Evolutionary conservation across 441 rosid genomes (phyloP).

Genomic region (Oxalis stricta): DNA sequence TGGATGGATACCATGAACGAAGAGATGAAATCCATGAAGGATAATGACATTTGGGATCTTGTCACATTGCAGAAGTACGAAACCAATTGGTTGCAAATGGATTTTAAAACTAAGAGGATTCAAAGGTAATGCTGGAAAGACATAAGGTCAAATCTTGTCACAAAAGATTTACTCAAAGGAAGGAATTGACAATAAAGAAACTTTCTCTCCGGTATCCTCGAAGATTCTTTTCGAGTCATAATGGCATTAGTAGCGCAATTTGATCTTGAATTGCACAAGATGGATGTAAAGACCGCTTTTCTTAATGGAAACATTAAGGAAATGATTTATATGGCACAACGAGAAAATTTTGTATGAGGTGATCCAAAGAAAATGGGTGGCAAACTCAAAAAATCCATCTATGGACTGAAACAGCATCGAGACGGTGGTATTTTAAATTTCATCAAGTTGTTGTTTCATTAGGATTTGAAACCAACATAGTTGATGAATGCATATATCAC

Average conservation of each 20-base stretch:
- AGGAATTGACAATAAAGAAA: not conserved
- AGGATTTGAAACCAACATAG: not conserved
- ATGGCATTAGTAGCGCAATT: not conserved
- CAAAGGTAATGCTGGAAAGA: not conserved
- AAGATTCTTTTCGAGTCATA: not conserved
- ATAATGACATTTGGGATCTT: not conserved
- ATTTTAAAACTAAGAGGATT: not conserved
- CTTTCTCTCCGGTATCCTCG: not conserved
- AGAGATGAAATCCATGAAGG: not conserved
- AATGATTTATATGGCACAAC: not conserved
- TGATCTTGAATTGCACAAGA: not conserved
- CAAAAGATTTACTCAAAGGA: not conserved
- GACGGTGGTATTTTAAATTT: not conserved
- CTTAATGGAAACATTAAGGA: not conserved
- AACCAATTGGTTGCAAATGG: not conserved
- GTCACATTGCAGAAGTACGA: not conserved
- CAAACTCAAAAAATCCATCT: not conserved
- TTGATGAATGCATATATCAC: not conserved
- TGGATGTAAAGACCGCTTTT: not conserved
- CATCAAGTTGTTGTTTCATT: not conserved
- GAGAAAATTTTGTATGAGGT: not conserved
- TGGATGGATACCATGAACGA: not conserved
- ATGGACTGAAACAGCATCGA: not conserved
- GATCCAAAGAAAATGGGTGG: not conserved
- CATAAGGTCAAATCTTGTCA: not conserved